phyloP scores from a whole-genome alignment of 495 filamentous ascomycete species.

The Tetracladium setigerum region DNA sequence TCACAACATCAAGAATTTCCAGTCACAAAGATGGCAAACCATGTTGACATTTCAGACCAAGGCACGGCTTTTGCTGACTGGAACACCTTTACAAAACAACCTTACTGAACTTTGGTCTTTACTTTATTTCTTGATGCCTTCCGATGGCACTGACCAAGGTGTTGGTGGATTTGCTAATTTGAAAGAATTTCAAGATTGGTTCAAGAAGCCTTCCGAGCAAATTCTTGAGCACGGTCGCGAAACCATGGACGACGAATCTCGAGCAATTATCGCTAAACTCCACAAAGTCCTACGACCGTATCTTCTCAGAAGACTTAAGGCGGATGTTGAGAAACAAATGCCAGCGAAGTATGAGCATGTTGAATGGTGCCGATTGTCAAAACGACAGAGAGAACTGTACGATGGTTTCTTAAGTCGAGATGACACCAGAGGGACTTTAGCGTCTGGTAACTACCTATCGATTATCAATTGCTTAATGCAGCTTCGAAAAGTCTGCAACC shows the following conservation, averaged over 20 bases:
- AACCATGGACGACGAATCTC: slow-evolving; percentile 86
- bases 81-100: slow-evolving; percentile 95
- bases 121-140: slow-evolving; percentile 90
- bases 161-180: slow-evolving; percentile 84
- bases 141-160: slow-evolving; percentile 61
- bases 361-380: slow-evolving; percentile 88
- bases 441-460: slow-evolving; percentile 94
- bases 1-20: slow-evolving; percentile 99
- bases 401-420: slow-evolving; percentile 95
- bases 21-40: slow-evolving; percentile 92
- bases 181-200: slow-evolving; percentile 88
- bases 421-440: slow-evolving; percentile 77
- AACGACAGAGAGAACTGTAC: slow-evolving; percentile 90
- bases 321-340: slow-evolving; percentile 99
- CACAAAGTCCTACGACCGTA: slow-evolving; percentile 91
- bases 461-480: slow-evolving; percentile 99
- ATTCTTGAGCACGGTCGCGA: slow-evolving; percentile 92
- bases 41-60: slow-evolving; percentile 85
- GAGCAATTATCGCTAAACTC: slow-evolving; percentile 79
- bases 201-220: slow-evolving; percentile 85
- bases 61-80: slow-evolving; percentile 81
- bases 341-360: slow-evolving; percentile 96
- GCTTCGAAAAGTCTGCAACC: slow-evolving; percentile 95
- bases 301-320: slow-evolving; percentile 85
- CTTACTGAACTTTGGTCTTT: slow-evolving; percentile 95